Evolutionary conservation across 495 filamentous ascomycete species (phyloP).

Genomic region (Annulohypoxylon bovei): DNA sequence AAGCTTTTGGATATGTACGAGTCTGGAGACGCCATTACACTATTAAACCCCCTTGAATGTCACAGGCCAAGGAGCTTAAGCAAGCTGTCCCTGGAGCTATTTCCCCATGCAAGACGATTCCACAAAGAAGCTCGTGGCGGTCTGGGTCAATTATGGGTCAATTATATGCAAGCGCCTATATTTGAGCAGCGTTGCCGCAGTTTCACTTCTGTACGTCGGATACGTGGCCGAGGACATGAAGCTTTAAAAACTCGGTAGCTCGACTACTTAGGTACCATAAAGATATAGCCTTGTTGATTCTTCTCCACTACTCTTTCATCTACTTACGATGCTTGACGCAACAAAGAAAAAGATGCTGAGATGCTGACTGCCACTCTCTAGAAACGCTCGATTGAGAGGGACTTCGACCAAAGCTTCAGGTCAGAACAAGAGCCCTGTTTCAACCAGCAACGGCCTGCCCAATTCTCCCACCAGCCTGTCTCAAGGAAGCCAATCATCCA

Average conservation of each 20-base stretch:
- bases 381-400: constrained; percentile 60
- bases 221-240: constrained; percentile 21
- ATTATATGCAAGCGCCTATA: constrained; percentile 26
- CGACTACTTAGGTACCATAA: constrained; percentile 15
- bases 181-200: constrained; percentile 2
- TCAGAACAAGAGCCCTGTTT: constrained; percentile 54
- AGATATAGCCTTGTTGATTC: constrained; percentile 10
- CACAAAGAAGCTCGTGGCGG: constrained; percentile 3
- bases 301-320: constrained; percentile 12
- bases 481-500: constrained; percentile 58
- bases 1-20: not conserved
- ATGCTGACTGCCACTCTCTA: constrained; percentile 37
- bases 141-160: constrained; percentile 1
- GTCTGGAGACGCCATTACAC: constrained; percentile 2
- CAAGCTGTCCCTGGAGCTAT: not conserved
- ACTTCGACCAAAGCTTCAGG: constrained; percentile 53
- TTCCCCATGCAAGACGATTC: not conserved
- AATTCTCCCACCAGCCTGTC: constrained; percentile 56
- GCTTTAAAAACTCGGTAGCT: not conserved
- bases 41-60: not conserved
- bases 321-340: constrained; percentile 10
- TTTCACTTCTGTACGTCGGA: constrained; percentile 1
- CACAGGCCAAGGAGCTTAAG: constrained; percentile 4
- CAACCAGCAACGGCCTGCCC: constrained; percentile 50
- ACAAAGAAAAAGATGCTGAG: constrained; percentile 23